Conservation (phyloP, 352 stramenopile species). For the Thraustochytrium sp. region DNA sequence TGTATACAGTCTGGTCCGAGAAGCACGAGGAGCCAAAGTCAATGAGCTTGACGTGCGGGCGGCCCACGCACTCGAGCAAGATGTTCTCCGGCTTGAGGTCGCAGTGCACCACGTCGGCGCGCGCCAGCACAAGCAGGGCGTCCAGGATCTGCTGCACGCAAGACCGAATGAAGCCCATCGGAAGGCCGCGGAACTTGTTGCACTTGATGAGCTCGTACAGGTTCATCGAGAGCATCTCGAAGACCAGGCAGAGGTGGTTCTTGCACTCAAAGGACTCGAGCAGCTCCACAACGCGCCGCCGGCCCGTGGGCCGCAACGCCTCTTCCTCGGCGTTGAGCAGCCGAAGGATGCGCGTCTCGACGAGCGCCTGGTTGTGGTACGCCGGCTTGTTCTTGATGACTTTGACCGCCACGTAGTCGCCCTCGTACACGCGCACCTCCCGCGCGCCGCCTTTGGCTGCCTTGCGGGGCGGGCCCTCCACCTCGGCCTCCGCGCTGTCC, state of each 20-base stretch:
- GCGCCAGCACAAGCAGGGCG: slow-evolving; percentile 55
- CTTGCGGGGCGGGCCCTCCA: neutral
- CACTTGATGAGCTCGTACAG: slow-evolving; percentile 81
- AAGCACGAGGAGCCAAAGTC: slow-evolving; percentile 78
- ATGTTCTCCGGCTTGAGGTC: slow-evolving; percentile 99
- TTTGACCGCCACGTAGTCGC: slow-evolving; percentile 86
- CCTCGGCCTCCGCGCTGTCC: neutral
- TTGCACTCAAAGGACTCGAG: slow-evolving; percentile 84
- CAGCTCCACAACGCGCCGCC: slow-evolving; percentile 65
- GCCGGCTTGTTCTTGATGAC: slow-evolving; percentile 73
- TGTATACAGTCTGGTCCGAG: slow-evolving; percentile 64
- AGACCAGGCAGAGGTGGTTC: slow-evolving; percentile 90
- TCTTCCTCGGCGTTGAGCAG: slow-evolving; percentile 62
- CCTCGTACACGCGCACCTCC: neutral
- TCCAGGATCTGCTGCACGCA: slow-evolving; percentile 91
- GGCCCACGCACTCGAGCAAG: slow-evolving; percentile 79
- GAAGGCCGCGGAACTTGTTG: slow-evolving; percentile 64
- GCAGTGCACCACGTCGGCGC: slow-evolving; percentile 87
- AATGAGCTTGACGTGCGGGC: slow-evolving; percentile 83
- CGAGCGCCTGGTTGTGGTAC: slow-evolving; percentile 70
- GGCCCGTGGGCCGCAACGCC: slow-evolving; percentile 57
- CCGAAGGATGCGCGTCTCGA: slow-evolving; percentile 87
- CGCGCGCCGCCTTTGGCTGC: neutral
- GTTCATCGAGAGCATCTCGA: slow-evolving; percentile 89
- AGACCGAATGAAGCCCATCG: slow-evolving; percentile 89